These are phyloP conservation scores for Stephania cephalantha DNA, from an alignment of 164 flowering plant genomes.

Conservation along the genomic window DNA sequence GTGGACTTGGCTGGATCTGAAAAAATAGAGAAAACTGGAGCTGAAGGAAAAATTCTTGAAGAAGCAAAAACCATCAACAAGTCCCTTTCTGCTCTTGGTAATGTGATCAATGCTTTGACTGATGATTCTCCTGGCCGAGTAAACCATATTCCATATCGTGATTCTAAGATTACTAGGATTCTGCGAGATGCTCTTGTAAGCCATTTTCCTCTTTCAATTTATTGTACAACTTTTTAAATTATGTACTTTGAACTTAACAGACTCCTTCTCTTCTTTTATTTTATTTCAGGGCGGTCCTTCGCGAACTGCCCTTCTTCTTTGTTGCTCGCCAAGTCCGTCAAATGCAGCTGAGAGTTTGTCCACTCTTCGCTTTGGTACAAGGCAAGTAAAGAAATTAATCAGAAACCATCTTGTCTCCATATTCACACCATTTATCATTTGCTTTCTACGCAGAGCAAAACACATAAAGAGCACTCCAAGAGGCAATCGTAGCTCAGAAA, in stretches of 20 bases:
- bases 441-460: conserved; percentile 53
- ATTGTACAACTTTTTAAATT: not conserved
- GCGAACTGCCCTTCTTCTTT: conserved; percentile 68
- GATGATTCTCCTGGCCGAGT: conserved; percentile 42
- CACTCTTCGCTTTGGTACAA: conserved; percentile 82
- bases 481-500: conserved; percentile 28
- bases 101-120: conserved; percentile 77
- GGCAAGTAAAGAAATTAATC: conserved; percentile 29
- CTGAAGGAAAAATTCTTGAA: conserved; percentile 85
- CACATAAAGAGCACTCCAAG: conserved; percentile 53
- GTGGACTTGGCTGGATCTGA: conserved; percentile 95
- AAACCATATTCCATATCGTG: conserved; percentile 78
- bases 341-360: conserved; percentile 79
- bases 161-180: conserved; percentile 81
- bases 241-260: not conserved
- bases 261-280: not conserved
- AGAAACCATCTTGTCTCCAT: not conserved
- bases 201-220: conserved; percentile 1
- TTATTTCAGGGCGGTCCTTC: conserved; percentile 68
- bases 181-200: conserved; percentile 78
- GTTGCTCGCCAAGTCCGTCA: conserved; percentile 79
- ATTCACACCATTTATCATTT: not conserved
- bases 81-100: conserved; percentile 82
- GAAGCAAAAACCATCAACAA: conserved; percentile 93
- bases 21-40: conserved; percentile 85